Conservation (phyloP, 441 rosid genomes). For the Mallotus japonicus region DNA sequence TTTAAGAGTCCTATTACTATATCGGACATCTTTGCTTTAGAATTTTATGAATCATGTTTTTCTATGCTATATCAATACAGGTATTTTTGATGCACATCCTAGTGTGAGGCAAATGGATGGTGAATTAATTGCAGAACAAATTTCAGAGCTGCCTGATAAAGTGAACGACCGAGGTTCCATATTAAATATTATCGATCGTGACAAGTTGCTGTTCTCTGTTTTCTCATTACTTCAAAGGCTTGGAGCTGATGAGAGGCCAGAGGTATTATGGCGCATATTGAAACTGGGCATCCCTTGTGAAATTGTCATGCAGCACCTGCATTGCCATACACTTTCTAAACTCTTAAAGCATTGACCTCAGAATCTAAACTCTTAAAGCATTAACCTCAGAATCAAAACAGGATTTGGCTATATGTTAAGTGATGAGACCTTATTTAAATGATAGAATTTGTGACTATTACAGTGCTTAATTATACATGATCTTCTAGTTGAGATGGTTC, state of each 20-base stretch:
- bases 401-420: background rate
- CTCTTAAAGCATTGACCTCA: background rate
- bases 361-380: background rate
- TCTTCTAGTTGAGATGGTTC: slow-evolving; percentile 2
- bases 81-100: slow-evolving; percentile 33
- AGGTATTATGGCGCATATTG: slow-evolving; percentile 51
- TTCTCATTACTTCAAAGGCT: slow-evolving; percentile 94
- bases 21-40: background rate
- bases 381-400: background rate
- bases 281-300: slow-evolving; percentile 15
- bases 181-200: slow-evolving; percentile 42
- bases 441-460: background rate
- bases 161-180: slow-evolving; percentile 37
- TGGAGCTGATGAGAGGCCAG: slow-evolving; percentile 97
- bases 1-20: background rate
- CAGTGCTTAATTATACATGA: background rate
- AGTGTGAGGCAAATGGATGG: slow-evolving; percentile 42
- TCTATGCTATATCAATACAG: slow-evolving; percentile 31
- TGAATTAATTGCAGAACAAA: slow-evolving; percentile 42
- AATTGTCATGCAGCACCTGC: slow-evolving; percentile 10
- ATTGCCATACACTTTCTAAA: slow-evolving; percentile 3
- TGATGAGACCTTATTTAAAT: background rate
- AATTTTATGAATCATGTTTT: slow-evolving; percentile 9
- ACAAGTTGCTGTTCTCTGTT: slow-evolving; percentile 77
- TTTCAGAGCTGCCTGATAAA: slow-evolving; percentile 30